Conservation (phyloP, 192 early-diverging fungal species). For the Kappamyces sp. region DNA sequence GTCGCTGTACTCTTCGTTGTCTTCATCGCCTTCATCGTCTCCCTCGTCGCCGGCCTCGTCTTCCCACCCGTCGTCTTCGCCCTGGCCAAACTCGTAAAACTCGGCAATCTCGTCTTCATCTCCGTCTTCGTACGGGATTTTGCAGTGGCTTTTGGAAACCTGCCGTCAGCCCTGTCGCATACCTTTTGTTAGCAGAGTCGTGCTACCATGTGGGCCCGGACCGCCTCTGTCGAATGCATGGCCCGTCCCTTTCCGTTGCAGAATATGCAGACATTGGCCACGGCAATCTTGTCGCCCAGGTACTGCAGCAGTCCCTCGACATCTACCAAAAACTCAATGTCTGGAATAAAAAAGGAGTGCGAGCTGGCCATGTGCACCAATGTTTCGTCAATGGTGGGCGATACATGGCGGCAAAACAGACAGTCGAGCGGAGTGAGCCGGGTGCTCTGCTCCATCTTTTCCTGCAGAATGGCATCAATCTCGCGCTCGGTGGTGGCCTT, state of each 20-base stretch:
- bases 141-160: slow-evolving; percentile 91
- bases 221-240: slow-evolving; percentile 79
- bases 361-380: slow-evolving; percentile 85
- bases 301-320: slow-evolving; percentile 83
- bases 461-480: slow-evolving; percentile 65
- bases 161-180: slow-evolving; percentile 11
- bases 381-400: slow-evolving; percentile 50
- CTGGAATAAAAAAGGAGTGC: slow-evolving; percentile 96
- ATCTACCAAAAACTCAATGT: slow-evolving; percentile 89
- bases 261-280: slow-evolving; percentile 92
- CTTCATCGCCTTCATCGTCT: slow-evolving; percentile 27
- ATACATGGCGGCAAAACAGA: slow-evolving; percentile 76
- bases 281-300: slow-evolving; percentile 88
- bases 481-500: slow-evolving; percentile 57
- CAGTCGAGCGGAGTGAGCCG: slow-evolving; percentile 73
- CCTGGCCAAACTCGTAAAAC: slow-evolving; percentile 84
- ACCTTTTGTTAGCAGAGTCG: not conserved
- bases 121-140: slow-evolving; percentile 92
- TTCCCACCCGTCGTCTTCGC: slow-evolving; percentile 25
- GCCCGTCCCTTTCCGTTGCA: slow-evolving; percentile 88
- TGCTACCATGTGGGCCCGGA: slow-evolving; percentile 86
- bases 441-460: slow-evolving; percentile 67
- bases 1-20: slow-evolving; percentile 7
- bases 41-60: slow-evolving; percentile 28
- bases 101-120: slow-evolving; percentile 88